Conservation (phyloP, 139 green algal genomes). For the Eudorina sp. region DNA sequence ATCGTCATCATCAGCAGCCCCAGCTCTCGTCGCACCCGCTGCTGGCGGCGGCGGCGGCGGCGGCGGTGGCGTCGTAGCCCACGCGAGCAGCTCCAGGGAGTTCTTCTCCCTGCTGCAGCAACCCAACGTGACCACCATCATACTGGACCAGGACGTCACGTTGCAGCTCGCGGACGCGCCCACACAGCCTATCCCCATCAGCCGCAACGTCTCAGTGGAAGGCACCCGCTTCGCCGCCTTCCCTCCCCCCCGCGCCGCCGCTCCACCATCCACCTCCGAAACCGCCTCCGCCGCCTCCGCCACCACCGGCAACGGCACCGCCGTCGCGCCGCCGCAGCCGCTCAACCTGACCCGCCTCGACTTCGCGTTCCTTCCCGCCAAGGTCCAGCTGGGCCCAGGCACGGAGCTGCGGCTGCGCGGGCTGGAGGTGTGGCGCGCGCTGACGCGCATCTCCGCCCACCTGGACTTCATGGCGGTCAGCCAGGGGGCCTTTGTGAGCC, state of each 20-base stretch:
- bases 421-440: neutral
- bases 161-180: neutral
- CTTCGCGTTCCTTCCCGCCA: neutral
- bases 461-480: slow-evolving; percentile 26
- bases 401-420: neutral
- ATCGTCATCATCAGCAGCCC: too few relatives aligned
- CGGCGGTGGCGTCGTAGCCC: too few relatives aligned
- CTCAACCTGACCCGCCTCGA: slow-evolving; percentile 17
- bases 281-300: neutral
- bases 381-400: neutral
- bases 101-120: neutral
- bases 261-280: neutral
- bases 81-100: neutral
- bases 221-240: neutral
- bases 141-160: neutral
- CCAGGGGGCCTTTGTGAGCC: neutral
- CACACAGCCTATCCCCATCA: neutral
- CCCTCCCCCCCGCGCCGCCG: neutral
- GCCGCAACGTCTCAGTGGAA: neutral
- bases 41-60: too few relatives aligned
- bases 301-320: too few relatives aligned
- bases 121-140: neutral
- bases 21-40: too few relatives aligned
- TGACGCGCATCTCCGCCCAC: slow-evolving; percentile 1
- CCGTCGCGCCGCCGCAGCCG: neutral